phyloP scores from a whole-genome alignment of 352 stramenopile species.

The Globisporangium spinosum region DNA sequence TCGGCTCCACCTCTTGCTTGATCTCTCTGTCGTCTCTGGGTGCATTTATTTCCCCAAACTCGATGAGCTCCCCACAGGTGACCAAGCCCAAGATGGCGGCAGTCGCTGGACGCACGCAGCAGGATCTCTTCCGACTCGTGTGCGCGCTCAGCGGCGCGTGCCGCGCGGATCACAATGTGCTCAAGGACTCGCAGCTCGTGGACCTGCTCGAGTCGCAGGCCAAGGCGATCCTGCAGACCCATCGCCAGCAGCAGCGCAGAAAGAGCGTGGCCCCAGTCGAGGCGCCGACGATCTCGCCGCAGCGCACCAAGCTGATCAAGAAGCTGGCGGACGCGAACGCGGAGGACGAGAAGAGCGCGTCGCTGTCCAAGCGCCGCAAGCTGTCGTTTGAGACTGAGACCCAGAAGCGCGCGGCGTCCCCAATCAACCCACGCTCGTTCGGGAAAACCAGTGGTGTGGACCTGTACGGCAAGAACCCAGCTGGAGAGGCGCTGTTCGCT shows the following conservation, averaged over 20 bases:
- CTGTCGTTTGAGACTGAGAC: constrained; percentile 27
- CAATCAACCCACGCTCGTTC: constrained; percentile 16
- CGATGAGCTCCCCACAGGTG: not conserved
- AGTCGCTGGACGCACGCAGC: constrained; percentile 12
- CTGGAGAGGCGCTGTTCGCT: constrained; percentile 1
- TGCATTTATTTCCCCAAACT: constrained; percentile 1
- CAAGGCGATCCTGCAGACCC: constrained; percentile 46
- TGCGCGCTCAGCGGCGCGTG: constrained; percentile 57
- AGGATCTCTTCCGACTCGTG: constrained; percentile 48
- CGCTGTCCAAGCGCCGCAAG: constrained; percentile 38
- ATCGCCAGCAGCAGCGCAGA: constrained; percentile 28
- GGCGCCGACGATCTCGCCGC: constrained; percentile 22
- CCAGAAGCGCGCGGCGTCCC: constrained; percentile 6
- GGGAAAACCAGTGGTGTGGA: not conserved
- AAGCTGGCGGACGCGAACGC: constrained; percentile 23
- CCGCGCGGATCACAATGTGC: constrained; percentile 51
- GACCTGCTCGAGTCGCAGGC: constrained; percentile 55
- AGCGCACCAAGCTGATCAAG: constrained; percentile 32
- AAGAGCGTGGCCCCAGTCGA: not conserved
- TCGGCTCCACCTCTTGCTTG: not conserved
- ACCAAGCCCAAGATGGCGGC: constrained; percentile 7
- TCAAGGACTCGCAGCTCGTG: constrained; percentile 65
- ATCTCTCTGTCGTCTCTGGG: not conserved
- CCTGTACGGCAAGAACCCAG: constrained; percentile 13
- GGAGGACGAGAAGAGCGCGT: constrained; percentile 20